Conservation (phyloP, 1,284 basidiomycete species). For the Boletus sp. region DNA sequence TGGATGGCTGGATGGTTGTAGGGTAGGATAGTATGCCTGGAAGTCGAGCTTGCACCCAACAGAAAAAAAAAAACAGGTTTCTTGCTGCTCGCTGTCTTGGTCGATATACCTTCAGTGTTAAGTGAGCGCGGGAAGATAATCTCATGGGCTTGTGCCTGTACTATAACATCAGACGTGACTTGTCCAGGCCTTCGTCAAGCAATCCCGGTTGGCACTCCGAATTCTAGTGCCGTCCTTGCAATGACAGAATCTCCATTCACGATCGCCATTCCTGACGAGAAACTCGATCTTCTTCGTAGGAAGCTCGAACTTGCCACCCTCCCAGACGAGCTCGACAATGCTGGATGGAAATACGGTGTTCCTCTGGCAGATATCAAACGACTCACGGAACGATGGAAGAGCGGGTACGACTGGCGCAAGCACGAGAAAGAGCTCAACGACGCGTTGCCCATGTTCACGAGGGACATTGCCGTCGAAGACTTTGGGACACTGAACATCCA, state of each 20-base stretch:
- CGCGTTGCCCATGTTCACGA: constrained; percentile 42
- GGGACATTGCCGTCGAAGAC: constrained; percentile 36
- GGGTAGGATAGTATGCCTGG: no score
- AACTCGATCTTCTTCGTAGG: constrained; percentile 28
- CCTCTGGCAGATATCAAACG: constrained; percentile 40
- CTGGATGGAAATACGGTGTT: constrained; percentile 37
- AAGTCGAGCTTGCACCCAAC: no score
- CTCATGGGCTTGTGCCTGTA: no score
- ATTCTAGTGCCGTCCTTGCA: background rate
- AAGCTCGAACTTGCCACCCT: constrained; percentile 36
- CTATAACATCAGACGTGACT: no score
- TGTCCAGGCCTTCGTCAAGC: background rate
- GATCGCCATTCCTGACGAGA: constrained; percentile 32
- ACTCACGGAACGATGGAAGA: constrained; percentile 38
- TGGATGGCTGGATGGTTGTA: no score
- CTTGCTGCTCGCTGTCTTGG: no score
- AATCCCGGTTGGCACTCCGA: no score
- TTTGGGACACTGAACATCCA: constrained; percentile 41
- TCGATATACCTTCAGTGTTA: no score
- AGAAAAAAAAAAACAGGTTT: no score
- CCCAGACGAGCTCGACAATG: constrained; percentile 42
- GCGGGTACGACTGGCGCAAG: constrained; percentile 42
- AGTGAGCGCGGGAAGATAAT: no score
- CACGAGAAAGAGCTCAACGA: constrained; percentile 40
- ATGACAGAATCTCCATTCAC: constrained; percentile 26